Percentiles rank a stretch among this genome's conserved stretches.
Conservation (phyloP, 2,329 filamentous ascomycete species). For the Claviceps cyperi region DNA sequence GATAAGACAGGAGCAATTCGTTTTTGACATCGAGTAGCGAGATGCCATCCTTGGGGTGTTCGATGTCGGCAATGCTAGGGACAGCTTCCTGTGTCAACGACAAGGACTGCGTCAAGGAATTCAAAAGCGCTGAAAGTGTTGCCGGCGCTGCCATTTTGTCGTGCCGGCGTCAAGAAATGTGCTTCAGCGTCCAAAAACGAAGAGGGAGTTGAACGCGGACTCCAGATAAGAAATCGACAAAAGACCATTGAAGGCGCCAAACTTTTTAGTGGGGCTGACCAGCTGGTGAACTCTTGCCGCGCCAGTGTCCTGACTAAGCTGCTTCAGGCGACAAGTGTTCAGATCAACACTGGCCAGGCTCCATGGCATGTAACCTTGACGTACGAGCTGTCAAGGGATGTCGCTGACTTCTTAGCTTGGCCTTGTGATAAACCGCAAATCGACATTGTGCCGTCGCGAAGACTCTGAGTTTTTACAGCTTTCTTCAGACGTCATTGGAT, state of each 20-base stretch:
- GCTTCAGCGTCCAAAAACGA: not conserved
- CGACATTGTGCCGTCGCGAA: not conserved
- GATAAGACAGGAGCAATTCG: conserved; percentile 88
- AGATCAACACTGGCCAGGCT: not conserved
- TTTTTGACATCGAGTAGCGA: conserved; percentile 93
- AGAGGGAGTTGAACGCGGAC: not conserved
- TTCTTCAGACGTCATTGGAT: not conserved
- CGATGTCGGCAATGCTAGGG: conserved; percentile 45
- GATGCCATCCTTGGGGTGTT: conserved; percentile 72
- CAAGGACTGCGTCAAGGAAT: conserved; percentile 43
- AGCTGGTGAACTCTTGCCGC: not conserved
- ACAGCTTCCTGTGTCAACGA: conserved; percentile 52
- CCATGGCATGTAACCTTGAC: not conserved
- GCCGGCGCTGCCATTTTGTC: conserved; percentile 32
- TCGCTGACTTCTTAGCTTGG: not conserved
- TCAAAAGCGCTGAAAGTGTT: conserved; percentile 34
- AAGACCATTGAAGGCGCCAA: not conserved
- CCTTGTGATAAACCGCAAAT: not conserved
- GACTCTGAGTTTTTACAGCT: not conserved
- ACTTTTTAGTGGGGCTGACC: conserved; percentile 11
- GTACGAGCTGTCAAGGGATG: not conserved
- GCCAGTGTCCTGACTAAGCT: conserved; percentile 8
- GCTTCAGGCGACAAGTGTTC: conserved; percentile 4
- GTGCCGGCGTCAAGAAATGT: no score
- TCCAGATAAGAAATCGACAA: not conserved